These are phyloP conservation scores for Macrolepiota dolichaula DNA, from an alignment of 768 basidiomycete species.

Conservation along the genomic window DNA sequence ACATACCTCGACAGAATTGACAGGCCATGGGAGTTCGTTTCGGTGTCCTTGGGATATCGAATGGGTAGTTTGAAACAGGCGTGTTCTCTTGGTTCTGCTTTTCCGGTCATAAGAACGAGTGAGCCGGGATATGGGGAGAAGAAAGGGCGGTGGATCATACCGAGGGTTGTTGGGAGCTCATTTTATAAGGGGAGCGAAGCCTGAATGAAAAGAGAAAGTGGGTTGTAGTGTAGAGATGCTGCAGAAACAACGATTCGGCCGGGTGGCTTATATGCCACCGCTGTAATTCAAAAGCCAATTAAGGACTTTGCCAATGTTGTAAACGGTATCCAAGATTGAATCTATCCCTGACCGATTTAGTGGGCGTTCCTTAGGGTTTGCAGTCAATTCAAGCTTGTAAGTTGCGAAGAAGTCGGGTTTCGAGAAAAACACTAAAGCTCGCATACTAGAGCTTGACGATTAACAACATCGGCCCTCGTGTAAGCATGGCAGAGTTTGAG, in stretches of 20 bases:
- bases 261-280: not conserved
- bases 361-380: not conserved
- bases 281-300: not conserved
- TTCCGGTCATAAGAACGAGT: not conserved
- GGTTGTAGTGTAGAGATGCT: not conserved
- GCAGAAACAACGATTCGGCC: not conserved
- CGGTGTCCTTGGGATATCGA: constrained; percentile 26
- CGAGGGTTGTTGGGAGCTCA: constrained; percentile 1
- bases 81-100: not conserved
- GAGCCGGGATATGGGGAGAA: not conserved
- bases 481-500: not conserved
- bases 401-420: constrained; percentile 12
- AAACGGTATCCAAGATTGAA: constrained; percentile 2
- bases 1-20: constrained; percentile 64
- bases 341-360: constrained; percentile 9
- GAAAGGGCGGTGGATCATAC: not conserved
- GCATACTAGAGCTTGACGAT: constrained; percentile 1
- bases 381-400: not conserved
- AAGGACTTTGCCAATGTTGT: not conserved
- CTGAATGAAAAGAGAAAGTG: not conserved
- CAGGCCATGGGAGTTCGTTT: constrained; percentile 68
- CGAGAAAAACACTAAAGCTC: constrained; percentile 3
- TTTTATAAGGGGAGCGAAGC: not conserved
- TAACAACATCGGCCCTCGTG: constrained; percentile 3
- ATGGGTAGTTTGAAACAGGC: not conserved